A percentile compares a stretch with the other conserved stretches of the same genome.
Conservation (phyloP, 495 filamentous ascomycete species). For the Aspergillus haitiensis region DNA sequence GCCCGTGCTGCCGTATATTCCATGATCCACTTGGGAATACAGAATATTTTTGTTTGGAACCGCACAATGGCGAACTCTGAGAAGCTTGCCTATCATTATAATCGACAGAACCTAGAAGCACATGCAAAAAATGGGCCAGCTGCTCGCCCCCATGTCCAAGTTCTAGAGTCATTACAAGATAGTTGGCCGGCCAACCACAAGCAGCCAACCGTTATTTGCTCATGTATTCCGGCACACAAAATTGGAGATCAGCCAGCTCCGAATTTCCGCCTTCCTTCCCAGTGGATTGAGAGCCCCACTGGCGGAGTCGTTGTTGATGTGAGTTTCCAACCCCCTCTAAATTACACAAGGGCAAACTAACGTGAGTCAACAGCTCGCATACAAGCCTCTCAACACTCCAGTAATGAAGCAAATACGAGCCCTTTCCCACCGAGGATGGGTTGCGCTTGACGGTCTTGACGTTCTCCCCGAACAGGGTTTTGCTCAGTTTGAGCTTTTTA, state of each 20-base stretch:
- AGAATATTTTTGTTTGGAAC: slow-evolving; percentile 73
- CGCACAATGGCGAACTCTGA: slow-evolving; percentile 60
- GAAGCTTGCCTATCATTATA: slow-evolving; percentile 68
- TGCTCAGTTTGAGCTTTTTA: slow-evolving; percentile 79
- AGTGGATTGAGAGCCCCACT: slow-evolving; percentile 74
- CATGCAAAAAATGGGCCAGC: slow-evolving; percentile 20
- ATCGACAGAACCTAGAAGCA: slow-evolving; percentile 41
- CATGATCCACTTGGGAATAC: slow-evolving; percentile 71
- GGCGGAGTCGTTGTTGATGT: slow-evolving; percentile 77
- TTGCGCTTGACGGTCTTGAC: slow-evolving; percentile 73
- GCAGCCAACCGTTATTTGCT: slow-evolving; percentile 71
- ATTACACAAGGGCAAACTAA: neutral
- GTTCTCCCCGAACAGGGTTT: slow-evolving; percentile 77
- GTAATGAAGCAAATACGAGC: slow-evolving; percentile 62
- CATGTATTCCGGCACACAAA: slow-evolving; percentile 69
- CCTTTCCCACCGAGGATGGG: slow-evolving; percentile 64
- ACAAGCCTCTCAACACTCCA: slow-evolving; percentile 70
- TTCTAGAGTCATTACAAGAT: slow-evolving; percentile 55
- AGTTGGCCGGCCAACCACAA: slow-evolving; percentile 64
- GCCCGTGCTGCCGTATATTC: slow-evolving; percentile 78
- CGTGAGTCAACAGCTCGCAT: slow-evolving; percentile 54
- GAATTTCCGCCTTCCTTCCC: slow-evolving; percentile 66
- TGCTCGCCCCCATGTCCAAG: slow-evolving; percentile 46
- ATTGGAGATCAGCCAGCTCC: slow-evolving; percentile 61
- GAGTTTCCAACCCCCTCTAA: slow-evolving; percentile 25